phyloP scores from a whole-genome alignment of 2,329 filamentous ascomycete species.

The Drechslera avenae region DNA sequence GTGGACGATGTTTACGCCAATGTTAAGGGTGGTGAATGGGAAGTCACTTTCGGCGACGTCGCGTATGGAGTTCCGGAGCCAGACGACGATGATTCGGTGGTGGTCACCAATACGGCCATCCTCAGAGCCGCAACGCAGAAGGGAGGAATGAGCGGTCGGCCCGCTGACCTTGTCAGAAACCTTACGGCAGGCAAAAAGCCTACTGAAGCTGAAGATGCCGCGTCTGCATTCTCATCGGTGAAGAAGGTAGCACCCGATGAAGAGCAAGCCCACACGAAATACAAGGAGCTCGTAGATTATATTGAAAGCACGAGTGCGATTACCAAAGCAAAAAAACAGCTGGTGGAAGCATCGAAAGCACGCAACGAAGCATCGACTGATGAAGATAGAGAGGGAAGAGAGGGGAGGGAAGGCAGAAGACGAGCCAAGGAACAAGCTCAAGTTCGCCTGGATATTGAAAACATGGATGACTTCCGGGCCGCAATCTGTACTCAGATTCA shows the following conservation, averaged over 20 bases:
- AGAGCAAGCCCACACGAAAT: conserved; percentile 51
- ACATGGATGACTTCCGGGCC: conserved; percentile 53
- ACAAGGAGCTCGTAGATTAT: conserved; percentile 48
- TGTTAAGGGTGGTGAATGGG: conserved; percentile 57
- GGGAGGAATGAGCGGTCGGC: conserved; percentile 16
- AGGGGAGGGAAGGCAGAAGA: conserved; percentile 15
- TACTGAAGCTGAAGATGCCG: conserved; percentile 31
- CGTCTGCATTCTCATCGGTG: conserved; percentile 48
- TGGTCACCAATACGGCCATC: conserved; percentile 54
- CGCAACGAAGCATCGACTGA: conserved; percentile 32
- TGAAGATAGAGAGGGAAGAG: conserved; percentile 31
- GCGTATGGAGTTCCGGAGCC: conserved; percentile 36
- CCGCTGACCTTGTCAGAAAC: conserved; percentile 32
- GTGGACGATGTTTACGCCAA: conserved; percentile 61
- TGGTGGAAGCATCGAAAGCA: conserved; percentile 31
- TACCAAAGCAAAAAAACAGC: conserved; percentile 31
- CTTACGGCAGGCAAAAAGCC: conserved; percentile 51
- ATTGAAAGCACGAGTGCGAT: conserved; percentile 41
- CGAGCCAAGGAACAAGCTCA: conserved; percentile 1
- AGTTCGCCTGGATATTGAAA: conserved; percentile 43
- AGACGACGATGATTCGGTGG: conserved; percentile 49
- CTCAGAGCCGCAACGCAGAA: conserved; percentile 49
- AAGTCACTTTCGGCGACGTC: conserved; percentile 55
- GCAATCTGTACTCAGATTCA: conserved; percentile 58
- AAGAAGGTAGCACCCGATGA: conserved; percentile 54